Conservation (phyloP, 768 basidiomycete species). For the Lentinula boryana region DNA sequence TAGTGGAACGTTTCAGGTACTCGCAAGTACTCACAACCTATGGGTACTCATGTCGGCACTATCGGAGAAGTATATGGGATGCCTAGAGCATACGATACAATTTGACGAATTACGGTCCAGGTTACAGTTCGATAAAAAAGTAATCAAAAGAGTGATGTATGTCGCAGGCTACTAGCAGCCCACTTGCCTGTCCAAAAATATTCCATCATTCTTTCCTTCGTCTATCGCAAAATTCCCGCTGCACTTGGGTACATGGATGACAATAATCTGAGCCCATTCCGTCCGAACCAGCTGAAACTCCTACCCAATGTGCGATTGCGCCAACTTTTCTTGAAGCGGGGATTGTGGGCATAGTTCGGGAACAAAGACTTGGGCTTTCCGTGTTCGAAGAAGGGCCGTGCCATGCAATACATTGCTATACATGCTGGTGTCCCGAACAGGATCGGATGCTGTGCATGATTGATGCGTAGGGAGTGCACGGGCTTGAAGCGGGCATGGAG, state of each 20-base stretch:
- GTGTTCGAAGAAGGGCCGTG: background rate
- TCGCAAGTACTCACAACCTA: too few relatives aligned
- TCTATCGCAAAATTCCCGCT: background rate
- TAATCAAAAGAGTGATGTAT: background rate
- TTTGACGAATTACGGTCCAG: too few relatives aligned
- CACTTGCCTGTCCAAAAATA: background rate
- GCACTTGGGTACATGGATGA: background rate
- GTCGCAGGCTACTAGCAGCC: background rate
- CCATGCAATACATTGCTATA: background rate
- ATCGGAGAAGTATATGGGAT: too few relatives aligned
- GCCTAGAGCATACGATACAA: too few relatives aligned
- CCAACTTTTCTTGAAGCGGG: background rate
- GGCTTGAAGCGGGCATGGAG: background rate
- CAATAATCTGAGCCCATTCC: background rate
- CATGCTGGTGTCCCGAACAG: background rate
- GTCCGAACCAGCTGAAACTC: background rate
- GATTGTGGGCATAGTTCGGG: background rate
- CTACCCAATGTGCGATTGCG: background rate
- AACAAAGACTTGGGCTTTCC: background rate
- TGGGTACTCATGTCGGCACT: too few relatives aligned
- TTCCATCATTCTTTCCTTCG: background rate
- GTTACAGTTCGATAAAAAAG: background rate
- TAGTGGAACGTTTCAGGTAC: too few relatives aligned
- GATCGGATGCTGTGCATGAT: background rate
- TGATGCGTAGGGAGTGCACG: background rate